Percentiles rank a stretch among this genome's conserved stretches.
Evolutionary conservation across 192 early-diverging fungal genomes (phyloP).

Genomic region (Ramicandelaber brevisporus): DNA sequence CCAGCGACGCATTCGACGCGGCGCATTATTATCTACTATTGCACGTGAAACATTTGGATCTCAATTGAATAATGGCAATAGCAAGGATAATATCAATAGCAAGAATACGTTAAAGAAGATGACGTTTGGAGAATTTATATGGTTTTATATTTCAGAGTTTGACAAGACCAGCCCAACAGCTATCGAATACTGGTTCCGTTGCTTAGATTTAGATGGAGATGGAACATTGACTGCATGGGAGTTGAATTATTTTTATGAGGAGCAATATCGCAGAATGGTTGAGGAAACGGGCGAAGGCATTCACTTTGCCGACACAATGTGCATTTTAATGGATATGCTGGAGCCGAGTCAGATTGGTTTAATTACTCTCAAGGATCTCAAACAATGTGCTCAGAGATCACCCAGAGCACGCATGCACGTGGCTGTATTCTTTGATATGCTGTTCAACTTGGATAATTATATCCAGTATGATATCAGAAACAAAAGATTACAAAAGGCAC

Average conservation of each 20-base stretch:
- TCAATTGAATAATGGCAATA: conserved; percentile 4
- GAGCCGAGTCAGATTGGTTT: conserved; percentile 12
- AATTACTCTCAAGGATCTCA: conserved; percentile 18
- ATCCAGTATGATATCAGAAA: too few species aligned
- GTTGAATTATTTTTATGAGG: conserved; percentile 58
- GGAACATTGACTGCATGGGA: conserved; percentile 68
- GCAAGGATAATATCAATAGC: conserved; percentile 13
- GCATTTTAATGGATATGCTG: conserved; percentile 19
- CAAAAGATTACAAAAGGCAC: too few species aligned
- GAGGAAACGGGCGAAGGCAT: conserved; percentile 19
- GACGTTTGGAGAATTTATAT: conserved; percentile 64
- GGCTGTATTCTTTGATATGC: conserved; percentile 18
- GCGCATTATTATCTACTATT: too few species aligned
- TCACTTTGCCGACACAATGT: conserved; percentile 17
- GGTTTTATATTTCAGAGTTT: conserved; percentile 61
- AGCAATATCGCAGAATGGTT: conserved; percentile 47
- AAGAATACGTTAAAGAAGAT: conserved; percentile 24
- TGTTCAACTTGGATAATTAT: too few species aligned
- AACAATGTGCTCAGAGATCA: conserved; percentile 6
- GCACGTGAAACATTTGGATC: too few species aligned
- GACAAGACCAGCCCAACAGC: conserved; percentile 38
- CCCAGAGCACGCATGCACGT: too few species aligned
- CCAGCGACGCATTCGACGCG: conserved; percentile 8
- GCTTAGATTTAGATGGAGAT: conserved; percentile 76
- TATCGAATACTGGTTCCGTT: conserved; percentile 77